Evolutionary conservation across 177 flowering plant species (phyloP), one percentile per base, ranked within the genome.

Genomic region (Vitis hybrid): DNA sequence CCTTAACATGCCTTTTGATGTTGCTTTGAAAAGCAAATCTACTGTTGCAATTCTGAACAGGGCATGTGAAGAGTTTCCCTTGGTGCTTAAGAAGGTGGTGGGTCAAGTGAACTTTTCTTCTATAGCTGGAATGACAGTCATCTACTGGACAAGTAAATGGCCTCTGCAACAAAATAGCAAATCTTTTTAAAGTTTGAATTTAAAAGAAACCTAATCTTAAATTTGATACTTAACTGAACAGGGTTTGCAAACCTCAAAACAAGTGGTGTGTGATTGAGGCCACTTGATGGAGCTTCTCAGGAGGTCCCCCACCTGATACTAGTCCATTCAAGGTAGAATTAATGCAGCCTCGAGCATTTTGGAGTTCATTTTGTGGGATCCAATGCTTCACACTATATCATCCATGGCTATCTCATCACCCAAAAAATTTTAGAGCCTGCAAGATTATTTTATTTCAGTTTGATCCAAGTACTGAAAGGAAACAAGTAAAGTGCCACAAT

Each of bases 221-320:
- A 5, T 38, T 38, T 38, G 8, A 38, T 38, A 38, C 47, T 1
- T 8, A 59, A 59, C 12, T 2, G 13, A 63, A 71, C 54, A 38
- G 59, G 59, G 22, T 66, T 65, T 58, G 68, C 85, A 79, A 87
- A 86, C 92, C 91, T 85, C 78, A 67, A 56, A 17, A 18, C 11
- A 22, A 72, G 66, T n/a, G 59, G 67, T 19, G 89, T 86, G 93
- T 91, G 90, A 80, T 52, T 11, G 85, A 90, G 95, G 96, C 89
- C 62, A 47, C 93, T 85, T 91, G 95, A 93, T 58, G 90, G 99
- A 92, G 92, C 98, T 95, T 95, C 98, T 62, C 98, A 94, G 99
- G 97, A 76, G 90, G 99, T 90, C 95, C 70, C 97, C 99, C 98
- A 68, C 96, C 98, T 92, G 98, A 76, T 95, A 92, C 98, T 95